A percentile compares a stretch with the other conserved stretches of the same genome.
Evolutionary conservation across 176 grass and related monocot genomes (phyloP).

Genomic region (Aegilops sharonensis): DNA sequence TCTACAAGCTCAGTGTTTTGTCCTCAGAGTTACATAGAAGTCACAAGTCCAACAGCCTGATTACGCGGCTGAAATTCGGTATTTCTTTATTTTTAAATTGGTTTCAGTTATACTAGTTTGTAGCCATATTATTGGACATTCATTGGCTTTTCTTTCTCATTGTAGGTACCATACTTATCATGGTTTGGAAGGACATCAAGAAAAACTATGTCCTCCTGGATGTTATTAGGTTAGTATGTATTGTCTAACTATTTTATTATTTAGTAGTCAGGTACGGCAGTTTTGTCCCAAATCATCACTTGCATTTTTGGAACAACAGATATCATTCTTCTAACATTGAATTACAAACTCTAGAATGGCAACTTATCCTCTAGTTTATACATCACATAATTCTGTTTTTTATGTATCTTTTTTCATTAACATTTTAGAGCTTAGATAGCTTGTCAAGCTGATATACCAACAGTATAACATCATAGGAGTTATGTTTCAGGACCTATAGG

Average conservation of each 20-base stretch:
- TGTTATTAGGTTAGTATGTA: not conserved
- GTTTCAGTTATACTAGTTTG: not conserved
- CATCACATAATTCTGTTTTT: not conserved
- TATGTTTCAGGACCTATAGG: not conserved
- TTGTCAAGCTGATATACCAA: not conserved
- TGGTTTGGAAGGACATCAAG: conserved; percentile 18
- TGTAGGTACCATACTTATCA: conserved; percentile 3
- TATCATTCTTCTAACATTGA: not conserved
- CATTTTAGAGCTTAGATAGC: not conserved
- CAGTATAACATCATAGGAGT: not conserved
- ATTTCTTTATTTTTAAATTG: not conserved
- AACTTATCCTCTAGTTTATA: not conserved
- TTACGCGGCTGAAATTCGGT: not conserved
- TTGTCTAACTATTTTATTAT: not conserved
- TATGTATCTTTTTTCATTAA: not conserved
- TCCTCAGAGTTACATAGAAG: not conserved
- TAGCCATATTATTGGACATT: not conserved
- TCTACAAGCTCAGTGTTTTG: not conserved
- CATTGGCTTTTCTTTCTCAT: not conserved
- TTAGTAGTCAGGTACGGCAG: not conserved
- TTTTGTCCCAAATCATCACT: not conserved
- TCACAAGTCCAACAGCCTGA: not conserved
- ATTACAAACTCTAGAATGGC: not conserved
- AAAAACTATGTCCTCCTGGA: conserved; percentile 14
- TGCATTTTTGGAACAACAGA: not conserved